Evolutionary conservation across 2,329 filamentous ascomycete genomes (phyloP).

Genomic region (Aspergillus hortae): DNA sequence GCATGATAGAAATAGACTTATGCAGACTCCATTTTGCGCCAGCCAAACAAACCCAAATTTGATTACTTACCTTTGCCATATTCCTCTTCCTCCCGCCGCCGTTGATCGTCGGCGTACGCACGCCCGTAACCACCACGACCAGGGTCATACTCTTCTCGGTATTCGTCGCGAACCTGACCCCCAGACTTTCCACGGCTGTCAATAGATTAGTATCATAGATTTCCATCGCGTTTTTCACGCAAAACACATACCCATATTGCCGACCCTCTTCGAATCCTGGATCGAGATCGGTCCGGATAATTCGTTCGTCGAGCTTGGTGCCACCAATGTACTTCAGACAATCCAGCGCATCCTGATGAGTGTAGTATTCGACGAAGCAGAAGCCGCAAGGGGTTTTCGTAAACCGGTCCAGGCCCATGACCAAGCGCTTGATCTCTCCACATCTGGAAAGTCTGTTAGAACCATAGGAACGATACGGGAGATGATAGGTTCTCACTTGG

Average conservation of each 20-base stretch:
- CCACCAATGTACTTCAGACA: conserved; percentile 98
- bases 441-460: conserved; percentile 47
- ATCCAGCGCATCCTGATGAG: conserved; percentile 91
- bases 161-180: conserved; percentile 95
- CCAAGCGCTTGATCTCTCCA: conserved; percentile 94
- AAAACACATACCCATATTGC: conserved; percentile 69
- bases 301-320: conserved; percentile 94
- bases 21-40: conserved; percentile 33
- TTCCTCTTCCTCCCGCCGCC: conserved; percentile 56
- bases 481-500: conserved; percentile 56
- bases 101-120: conserved; percentile 64
- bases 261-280: conserved; percentile 94
- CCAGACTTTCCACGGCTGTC: conserved; percentile 79
- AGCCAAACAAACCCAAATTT: conserved; percentile 13
- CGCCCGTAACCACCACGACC: conserved; percentile 86
- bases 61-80: conserved; percentile 54
- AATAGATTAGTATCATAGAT: not conserved
- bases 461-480: not conserved
- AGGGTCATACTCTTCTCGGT: conserved; percentile 94
- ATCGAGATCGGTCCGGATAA: conserved; percentile 93
- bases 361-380: conserved; percentile 99
- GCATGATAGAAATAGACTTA: conserved; percentile 26
- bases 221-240: not conserved
- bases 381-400: conserved; percentile 98
- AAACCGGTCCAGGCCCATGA: conserved; percentile 97